Percentiles rank a stretch among this genome's conserved stretches.
Conservation (phyloP, 106 monocot genomes). For the Amphibolis antarctica region DNA sequence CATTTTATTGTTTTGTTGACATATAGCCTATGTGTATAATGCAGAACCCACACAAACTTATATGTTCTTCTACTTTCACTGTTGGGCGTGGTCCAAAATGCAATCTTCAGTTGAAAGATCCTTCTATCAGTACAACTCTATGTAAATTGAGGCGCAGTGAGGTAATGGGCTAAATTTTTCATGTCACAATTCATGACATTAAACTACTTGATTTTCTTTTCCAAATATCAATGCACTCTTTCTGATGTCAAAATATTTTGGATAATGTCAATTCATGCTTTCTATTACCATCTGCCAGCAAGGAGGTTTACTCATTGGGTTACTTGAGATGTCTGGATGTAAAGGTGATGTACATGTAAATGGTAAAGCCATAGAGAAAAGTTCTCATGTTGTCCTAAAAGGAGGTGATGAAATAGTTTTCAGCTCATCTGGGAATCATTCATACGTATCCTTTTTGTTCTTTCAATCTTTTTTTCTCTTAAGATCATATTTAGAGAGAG, state of each 20-base stretch:
- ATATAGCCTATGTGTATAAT: not conserved
- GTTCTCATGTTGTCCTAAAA: slow-evolving; percentile 38
- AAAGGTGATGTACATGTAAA: slow-evolving; percentile 72
- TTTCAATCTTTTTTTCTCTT: not conserved
- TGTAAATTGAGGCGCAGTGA: slow-evolving; percentile 56
- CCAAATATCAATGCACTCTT: not conserved
- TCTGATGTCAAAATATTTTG: not conserved
- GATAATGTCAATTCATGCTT: not conserved
- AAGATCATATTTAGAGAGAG: not conserved
- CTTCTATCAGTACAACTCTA: slow-evolving; percentile 33
- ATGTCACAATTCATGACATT: not conserved
- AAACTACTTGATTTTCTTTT: not conserved
- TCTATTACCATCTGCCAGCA: slow-evolving; percentile 25
- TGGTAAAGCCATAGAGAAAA: slow-evolving; percentile 65
- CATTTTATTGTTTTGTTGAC: not conserved
- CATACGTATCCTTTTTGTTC: slow-evolving; percentile 66
- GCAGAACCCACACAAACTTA: slow-evolving; percentile 55
- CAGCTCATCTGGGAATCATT: slow-evolving; percentile 65
- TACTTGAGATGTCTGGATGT: slow-evolving; percentile 59
- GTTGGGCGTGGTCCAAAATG: slow-evolving; percentile 50
- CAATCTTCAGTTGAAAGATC: slow-evolving; percentile 44
- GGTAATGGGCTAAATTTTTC: slow-evolving; percentile 20
- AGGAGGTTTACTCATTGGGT: slow-evolving; percentile 26
- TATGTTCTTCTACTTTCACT: slow-evolving; percentile 39
- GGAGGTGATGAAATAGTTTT: slow-evolving; percentile 94